Base-by-base conservation (phyloP, 2,329 filamentous ascomycete species). In the Alternaria infectoria region DNA sequence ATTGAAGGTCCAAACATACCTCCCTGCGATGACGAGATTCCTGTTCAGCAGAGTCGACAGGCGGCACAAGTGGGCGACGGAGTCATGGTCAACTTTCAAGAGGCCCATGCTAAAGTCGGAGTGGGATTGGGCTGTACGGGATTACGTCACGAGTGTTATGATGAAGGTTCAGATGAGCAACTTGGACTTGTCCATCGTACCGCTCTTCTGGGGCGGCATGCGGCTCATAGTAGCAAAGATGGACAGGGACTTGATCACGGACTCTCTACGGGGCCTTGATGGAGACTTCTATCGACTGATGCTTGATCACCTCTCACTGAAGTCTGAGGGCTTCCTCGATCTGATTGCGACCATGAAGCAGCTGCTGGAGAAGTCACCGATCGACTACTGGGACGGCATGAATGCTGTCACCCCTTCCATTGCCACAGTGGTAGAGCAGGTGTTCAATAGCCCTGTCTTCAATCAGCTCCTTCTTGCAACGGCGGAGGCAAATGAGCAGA, bases 331-430 rank as follows among this genome's bases (percentile, higher is more conserved):
- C 21, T 84, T 97, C 62, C 84, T 89, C 12, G 86, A 90, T 61
- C 84, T 96, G 15, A 85, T 97, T 49, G 88, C 89, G 59, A 89
- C 90, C 2, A 86, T 97, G 64, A 88, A 87, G 47, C 84, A 84
- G 12, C 85, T 97, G 15, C 83, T 97, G 56, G 87, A 90, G 67
- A 93, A 92, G 71, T 91, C 92, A 0, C 87, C 93, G 0, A 87
- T 87, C 58, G 91, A 92, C 47, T 96, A 97, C 71, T 97, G 95
- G 95, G 91, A 93, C 71, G 90, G 93, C 2, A 90, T 97, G 81
- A 90, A 91, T 54, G 88, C 93, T 28, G 92, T 95, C 54, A 91
- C 92, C 1, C 91, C 93, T 4, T 91, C 92, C 1, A 91, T 93
- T 5, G 89, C 90, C 45, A 89, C 90, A 32, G 88, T 98, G 51